Evolutionary conservation across 345 rosid genomes (phyloP).

Genomic region (Syzygium jambos): DNA sequence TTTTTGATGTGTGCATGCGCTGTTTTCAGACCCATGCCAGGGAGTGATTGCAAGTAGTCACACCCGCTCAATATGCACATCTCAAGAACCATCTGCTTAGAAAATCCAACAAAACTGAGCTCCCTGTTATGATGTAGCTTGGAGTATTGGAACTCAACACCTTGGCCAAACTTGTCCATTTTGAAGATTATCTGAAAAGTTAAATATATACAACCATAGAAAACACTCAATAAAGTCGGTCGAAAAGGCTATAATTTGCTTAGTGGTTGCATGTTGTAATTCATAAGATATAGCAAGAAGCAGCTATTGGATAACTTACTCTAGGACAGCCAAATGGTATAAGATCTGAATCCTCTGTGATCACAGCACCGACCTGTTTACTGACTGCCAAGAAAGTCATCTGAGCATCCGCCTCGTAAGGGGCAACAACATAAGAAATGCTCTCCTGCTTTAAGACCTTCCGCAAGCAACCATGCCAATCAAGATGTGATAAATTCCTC

Average conservation of each 20-base stretch:
- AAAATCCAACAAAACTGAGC: slow-evolving; percentile 58
- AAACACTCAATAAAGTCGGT: neutral
- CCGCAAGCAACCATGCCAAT: slow-evolving; percentile 18
- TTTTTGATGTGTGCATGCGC: slow-evolving; percentile 78
- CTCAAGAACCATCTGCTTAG: slow-evolving; percentile 83
- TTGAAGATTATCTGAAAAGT: slow-evolving; percentile 67
- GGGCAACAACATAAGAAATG: slow-evolving; percentile 73
- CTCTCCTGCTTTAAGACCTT: slow-evolving; percentile 79
- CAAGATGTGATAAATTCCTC: neutral
- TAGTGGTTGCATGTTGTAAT: neutral
- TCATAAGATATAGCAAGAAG: neutral
- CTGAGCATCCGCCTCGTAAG: slow-evolving; percentile 98
- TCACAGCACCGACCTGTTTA: slow-evolving; percentile 79
- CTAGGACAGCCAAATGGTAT: slow-evolving; percentile 95
- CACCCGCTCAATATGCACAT: slow-evolving; percentile 99
- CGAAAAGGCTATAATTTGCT: neutral
- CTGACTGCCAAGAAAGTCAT: slow-evolving; percentile 85
- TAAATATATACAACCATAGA: neutral
- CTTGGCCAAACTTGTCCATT: slow-evolving; percentile 97
- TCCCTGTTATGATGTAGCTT: slow-evolving; percentile 63
- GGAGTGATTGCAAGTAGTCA: slow-evolving; percentile 84
- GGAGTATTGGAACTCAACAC: slow-evolving; percentile 66
- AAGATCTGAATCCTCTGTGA: slow-evolving; percentile 97
- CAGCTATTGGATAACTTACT: slow-evolving; percentile 39
- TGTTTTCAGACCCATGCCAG: slow-evolving; percentile 94